These are phyloP conservation scores for Prunus mira DNA, from an alignment of 306 rosid genomes.

Conservation along the genomic window DNA sequence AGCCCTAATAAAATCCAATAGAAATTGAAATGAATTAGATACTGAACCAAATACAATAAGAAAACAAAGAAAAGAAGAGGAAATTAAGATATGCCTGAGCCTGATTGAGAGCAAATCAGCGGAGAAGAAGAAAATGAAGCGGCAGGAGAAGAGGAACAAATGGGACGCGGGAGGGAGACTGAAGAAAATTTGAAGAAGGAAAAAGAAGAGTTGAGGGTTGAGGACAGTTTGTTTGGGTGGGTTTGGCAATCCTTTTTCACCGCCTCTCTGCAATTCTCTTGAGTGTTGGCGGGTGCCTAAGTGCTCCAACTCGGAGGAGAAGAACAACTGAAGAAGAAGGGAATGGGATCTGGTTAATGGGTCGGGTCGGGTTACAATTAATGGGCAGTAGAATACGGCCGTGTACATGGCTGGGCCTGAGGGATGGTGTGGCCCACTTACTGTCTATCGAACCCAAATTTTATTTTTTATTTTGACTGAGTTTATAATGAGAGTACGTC, in stretches of 20 bases:
- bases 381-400: background rate
- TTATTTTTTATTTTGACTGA: no score
- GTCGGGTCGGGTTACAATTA: background rate
- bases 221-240: background rate
- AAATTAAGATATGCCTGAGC: background rate
- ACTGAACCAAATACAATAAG: background rate
- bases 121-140: background rate
- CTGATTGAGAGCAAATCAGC: background rate
- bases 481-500: no score
- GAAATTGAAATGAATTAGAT: background rate
- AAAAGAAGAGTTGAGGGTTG: background rate
- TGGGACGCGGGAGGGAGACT: background rate
- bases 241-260: background rate
- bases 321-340: background rate
- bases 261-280: background rate
- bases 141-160: background rate
- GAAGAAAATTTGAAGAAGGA: background rate
- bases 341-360: background rate
- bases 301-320: background rate
- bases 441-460: no score
- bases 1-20: conserved; percentile 4
- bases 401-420: background rate
- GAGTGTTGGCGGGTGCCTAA: background rate
- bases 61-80: no score
- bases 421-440: no score